Percentiles rank a stretch among this genome's conserved stretches.
These are phyloP conservation scores for Coniochaeta sp. DNA, from an alignment of 2,329 filamentous ascomycete genomes.

Conservation along the genomic window DNA sequence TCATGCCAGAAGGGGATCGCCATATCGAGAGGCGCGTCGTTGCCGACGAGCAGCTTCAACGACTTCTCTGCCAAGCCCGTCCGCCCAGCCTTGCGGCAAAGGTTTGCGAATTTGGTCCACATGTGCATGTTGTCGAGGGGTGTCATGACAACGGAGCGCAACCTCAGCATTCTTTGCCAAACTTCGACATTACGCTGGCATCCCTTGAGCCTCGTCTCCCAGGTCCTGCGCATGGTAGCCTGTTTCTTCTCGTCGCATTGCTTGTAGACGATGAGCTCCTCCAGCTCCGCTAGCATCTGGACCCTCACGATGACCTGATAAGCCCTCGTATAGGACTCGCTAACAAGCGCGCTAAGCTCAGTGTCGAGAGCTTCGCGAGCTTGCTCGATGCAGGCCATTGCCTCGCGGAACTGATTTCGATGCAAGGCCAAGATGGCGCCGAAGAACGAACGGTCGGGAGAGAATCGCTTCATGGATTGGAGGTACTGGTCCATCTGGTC, in stretches of 20 bases:
- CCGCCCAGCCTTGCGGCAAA: constrained; percentile 92
- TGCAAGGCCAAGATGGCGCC: constrained; percentile 93
- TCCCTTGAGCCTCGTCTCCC: constrained; percentile 90
- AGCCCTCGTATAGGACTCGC: constrained; percentile 94
- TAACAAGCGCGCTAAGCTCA: constrained; percentile 91
- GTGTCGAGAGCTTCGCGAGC: constrained; percentile 91
- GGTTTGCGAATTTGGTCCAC: constrained; percentile 99
- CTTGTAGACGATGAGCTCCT: constrained; percentile 98
- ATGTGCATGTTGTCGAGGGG: constrained; percentile 94
- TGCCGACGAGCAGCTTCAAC: constrained; percentile 72
- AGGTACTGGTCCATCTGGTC: constrained; percentile 98
- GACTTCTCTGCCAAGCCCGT: constrained; percentile 95
- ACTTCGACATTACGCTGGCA: constrained; percentile 97
- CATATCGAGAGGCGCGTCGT: constrained; percentile 53
- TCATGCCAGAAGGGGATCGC: constrained; percentile 53
- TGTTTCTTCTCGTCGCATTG: constrained; percentile 86
- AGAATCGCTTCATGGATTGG: constrained; percentile 86
- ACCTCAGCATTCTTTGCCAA: constrained; percentile 96
- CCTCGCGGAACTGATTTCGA: constrained; percentile 90
- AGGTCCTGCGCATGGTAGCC: constrained; percentile 83
- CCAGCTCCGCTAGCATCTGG: constrained; percentile 97
- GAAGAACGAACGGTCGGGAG: constrained; percentile 94
- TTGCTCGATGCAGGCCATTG: constrained; percentile 80
- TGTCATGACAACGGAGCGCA: constrained; percentile 83
- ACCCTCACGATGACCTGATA: constrained; percentile 98